Evolutionary conservation across 805 yeast species (phyloP), one percentile per base, ranked within the genome.

Genomic region (Metschnikowia koreensis): DNA sequence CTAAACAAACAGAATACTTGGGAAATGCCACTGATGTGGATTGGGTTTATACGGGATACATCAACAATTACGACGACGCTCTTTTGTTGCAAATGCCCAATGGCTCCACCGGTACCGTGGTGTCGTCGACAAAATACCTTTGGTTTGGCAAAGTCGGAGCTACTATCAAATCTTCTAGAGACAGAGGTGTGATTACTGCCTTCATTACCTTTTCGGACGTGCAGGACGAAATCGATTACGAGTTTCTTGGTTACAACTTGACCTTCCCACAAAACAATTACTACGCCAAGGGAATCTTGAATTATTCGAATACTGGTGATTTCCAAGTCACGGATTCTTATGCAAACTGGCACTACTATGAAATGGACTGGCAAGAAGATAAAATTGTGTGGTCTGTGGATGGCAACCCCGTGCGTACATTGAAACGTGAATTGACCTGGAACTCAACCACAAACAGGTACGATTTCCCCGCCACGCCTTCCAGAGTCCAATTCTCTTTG

Each of bases 151-250:
- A 84, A 65, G 78, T 89, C 33, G 73, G 84, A 33, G 84, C 86
- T 45, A 79, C 74, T 46, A 62, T 90, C 62, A 90, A 86, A 73
- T 75, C 93, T 0, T 87, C 97, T 0, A 88, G 82, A 64, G 79
- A 78, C 38, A 76, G 70, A 9, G 97, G 97, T 76, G 97, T 91
- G 37, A 80, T 91, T 52, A 79, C 96, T 13, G 92, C 96, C 31
- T 82, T 84, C 62, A 89, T 91, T 68, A 67, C 89, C 47, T 86
- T 82, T 69, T 88, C 96, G 7, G 87, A 88, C 65, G 89, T 86
- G 40, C 83, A 88, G 76, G 97, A 91, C 74, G 97, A 92, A 77
- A 80, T 91, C 61, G 97, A 92, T 79, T 84, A 71, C 64, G 97
- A 92, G 74, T 86, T 83, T 60, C 86, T 90, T 56, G 98, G 98